Evolutionary conservation across 805 yeast species (phyloP).

Genomic region (Pichia ethanolica): DNA sequence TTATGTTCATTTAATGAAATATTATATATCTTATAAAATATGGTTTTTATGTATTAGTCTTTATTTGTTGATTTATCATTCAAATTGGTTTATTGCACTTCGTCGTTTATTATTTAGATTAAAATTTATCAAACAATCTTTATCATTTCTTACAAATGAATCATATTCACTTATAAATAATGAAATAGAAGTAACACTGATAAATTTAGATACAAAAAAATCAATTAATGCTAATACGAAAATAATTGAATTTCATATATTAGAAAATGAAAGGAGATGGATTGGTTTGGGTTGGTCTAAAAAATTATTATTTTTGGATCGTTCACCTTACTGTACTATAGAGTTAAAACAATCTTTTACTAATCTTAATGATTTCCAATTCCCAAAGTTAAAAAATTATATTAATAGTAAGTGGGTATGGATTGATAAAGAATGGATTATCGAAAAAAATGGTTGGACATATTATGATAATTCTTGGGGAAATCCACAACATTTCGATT

Average conservation of each 20-base stretch:
- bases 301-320: conserved; percentile 43
- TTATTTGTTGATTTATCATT: conserved; percentile 35
- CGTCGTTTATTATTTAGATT: conserved; percentile 46
- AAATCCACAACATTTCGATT: conserved; percentile 33
- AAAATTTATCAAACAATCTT: conserved; percentile 32
- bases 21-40: conserved; percentile 28
- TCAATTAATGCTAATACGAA: conserved; percentile 29
- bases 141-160: conserved; percentile 36
- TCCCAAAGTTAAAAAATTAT: conserved; percentile 36
- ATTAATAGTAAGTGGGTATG: conserved; percentile 47
- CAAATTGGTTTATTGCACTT: conserved; percentile 40
- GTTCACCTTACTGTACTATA: conserved; percentile 41
- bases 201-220: conserved; percentile 8
- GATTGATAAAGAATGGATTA: conserved; percentile 46
- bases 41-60: conserved; percentile 31
- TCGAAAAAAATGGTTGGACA: conserved; percentile 49
- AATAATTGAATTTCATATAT: conserved; percentile 40
- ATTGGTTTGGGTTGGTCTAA: conserved; percentile 54
- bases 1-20: conserved; percentile 31
- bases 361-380: conserved; percentile 32
- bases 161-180: conserved; percentile 17
- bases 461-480: conserved; percentile 49
- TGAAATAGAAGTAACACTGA: conserved; percentile 5
- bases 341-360: conserved; percentile 25
- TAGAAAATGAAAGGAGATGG: conserved; percentile 58